phyloP scores from a whole-genome alignment of 2,329 filamentous ascomycete genomes.

The Curvularia sp. region DNA sequence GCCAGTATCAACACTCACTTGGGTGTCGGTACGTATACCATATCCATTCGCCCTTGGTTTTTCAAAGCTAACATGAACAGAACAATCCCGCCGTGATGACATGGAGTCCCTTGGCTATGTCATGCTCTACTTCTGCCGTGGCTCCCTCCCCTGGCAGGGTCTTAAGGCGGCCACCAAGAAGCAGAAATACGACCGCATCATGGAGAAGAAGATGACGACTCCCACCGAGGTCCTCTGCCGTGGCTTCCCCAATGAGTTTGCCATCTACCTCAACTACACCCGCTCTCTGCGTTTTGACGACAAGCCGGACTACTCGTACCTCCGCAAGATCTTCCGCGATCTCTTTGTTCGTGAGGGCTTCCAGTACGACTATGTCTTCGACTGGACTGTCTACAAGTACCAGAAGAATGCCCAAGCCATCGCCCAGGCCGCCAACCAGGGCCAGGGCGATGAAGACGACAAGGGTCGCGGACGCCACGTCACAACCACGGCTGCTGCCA shows the following conservation, averaged over 20 bases:
- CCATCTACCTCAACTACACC: constrained; percentile 99
- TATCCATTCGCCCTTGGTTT: neutral
- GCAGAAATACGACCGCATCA: constrained; percentile 99
- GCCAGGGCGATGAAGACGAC: constrained; percentile 74
- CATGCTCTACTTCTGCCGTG: constrained; percentile 99
- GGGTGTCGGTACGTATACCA: constrained; percentile 74
- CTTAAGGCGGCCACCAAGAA: constrained; percentile 99
- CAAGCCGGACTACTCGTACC: constrained; percentile 99
- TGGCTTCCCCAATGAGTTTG: constrained; percentile 98
- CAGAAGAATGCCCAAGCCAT: constrained; percentile 98
- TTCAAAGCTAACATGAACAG: constrained; percentile 53
- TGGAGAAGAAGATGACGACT: constrained; percentile 99
- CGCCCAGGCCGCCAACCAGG: constrained; percentile 75
- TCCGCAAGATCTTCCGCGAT: constrained; percentile 99
- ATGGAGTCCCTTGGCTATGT: constrained; percentile 99
- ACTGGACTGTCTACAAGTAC: constrained; percentile 99
- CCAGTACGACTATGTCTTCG: constrained; percentile 99
- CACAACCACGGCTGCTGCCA: constrained; percentile 69
- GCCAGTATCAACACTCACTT: constrained; percentile 98
- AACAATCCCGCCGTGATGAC: constrained; percentile 98
- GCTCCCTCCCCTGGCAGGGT: constrained; percentile 97
- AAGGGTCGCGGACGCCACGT: constrained; percentile 67
- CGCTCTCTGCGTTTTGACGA: constrained; percentile 98
- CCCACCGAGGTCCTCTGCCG: constrained; percentile 98
- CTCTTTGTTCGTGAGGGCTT: constrained; percentile 98